Conservation (phyloP, 2,329 filamentous ascomycete genomes). For the Diaporthe nobilis region DNA sequence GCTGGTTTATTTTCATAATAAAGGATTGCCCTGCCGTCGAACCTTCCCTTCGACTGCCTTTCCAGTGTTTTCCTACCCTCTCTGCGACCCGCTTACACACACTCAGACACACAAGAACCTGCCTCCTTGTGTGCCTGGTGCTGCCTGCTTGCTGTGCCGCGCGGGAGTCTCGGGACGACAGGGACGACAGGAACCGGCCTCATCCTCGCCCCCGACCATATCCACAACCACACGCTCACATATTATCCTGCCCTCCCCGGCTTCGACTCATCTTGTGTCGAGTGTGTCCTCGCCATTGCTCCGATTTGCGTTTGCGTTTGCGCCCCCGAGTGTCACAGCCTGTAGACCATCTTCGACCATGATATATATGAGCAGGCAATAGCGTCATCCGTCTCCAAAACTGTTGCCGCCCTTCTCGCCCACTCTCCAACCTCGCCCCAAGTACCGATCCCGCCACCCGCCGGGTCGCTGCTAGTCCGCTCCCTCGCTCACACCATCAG, state of each 20-base stretch:
- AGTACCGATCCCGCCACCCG: slow-evolving; percentile 3
- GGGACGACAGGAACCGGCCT: slow-evolving; percentile 20
- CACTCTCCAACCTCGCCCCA: neutral
- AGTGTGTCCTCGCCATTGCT: neutral
- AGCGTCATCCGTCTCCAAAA: slow-evolving; percentile 37
- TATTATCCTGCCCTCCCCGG: slow-evolving; percentile 3
- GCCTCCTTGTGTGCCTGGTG: slow-evolving; percentile 2
- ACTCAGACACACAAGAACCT: neutral
- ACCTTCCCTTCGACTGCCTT: neutral
- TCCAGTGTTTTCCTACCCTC: neutral
- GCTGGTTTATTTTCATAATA: slow-evolving; percentile 17
- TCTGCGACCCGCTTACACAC: slow-evolving; percentile 3
- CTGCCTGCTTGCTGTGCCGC: slow-evolving; percentile 17
- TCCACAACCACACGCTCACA: neutral
- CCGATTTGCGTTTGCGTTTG: slow-evolving; percentile 9
- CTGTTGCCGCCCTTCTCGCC: neutral
- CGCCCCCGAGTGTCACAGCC: slow-evolving; percentile 6
- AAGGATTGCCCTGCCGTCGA: slow-evolving; percentile 33
- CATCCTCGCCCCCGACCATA: slow-evolving; percentile 13
- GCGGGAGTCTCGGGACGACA: slow-evolving; percentile 33
- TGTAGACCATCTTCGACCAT: slow-evolving; percentile 14
- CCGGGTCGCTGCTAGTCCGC: slow-evolving; percentile 25
- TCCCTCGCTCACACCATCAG: slow-evolving; percentile 9
- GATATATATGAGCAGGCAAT: slow-evolving; percentile 40
- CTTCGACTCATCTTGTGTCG: slow-evolving; percentile 6